Percentiles rank a stretch among this genome's conserved stretches.
Conservation (phyloP, 2,329 filamentous ascomycete species). For the Cylindrodendrum hubeiense region DNA sequence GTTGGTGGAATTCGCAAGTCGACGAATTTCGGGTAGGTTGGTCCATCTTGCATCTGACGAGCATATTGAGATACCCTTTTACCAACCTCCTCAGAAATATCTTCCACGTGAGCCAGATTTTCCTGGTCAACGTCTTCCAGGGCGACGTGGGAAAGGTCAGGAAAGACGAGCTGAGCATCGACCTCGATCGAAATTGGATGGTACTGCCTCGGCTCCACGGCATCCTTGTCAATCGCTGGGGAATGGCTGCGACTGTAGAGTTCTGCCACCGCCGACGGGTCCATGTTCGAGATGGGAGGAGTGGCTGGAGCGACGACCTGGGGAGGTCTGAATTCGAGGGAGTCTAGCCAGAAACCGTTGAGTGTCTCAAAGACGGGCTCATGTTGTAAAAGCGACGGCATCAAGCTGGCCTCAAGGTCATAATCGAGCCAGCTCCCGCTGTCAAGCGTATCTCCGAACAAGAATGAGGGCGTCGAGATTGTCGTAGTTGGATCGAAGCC, state of each 20-base stretch:
- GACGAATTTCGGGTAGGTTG: not conserved
- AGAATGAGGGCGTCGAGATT: not conserved
- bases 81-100: not conserved
- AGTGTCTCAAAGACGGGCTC: not conserved
- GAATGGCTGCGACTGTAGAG: slow-evolving; percentile 3
- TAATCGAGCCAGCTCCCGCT: not conserved
- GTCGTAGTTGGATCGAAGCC: slow-evolving; percentile 2
- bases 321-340: not conserved
- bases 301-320: not conserved
- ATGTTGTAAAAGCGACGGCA: not conserved
- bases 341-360: slow-evolving; percentile 2
- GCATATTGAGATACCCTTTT: not conserved
- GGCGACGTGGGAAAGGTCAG: not conserved
- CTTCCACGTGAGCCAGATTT: not conserved
- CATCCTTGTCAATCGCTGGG: not conserved
- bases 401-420: not conserved
- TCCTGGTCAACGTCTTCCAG: not conserved
- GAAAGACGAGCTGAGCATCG: not conserved
- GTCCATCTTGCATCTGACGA: not conserved
- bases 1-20: not conserved
- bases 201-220: not conserved
- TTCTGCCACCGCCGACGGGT: not conserved
- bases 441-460: not conserved
- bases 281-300: not conserved
- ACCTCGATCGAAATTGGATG: not conserved